phyloP scores from a whole-genome alignment of 768 basidiomycete genomes.

The Boletus patriciae region DNA sequence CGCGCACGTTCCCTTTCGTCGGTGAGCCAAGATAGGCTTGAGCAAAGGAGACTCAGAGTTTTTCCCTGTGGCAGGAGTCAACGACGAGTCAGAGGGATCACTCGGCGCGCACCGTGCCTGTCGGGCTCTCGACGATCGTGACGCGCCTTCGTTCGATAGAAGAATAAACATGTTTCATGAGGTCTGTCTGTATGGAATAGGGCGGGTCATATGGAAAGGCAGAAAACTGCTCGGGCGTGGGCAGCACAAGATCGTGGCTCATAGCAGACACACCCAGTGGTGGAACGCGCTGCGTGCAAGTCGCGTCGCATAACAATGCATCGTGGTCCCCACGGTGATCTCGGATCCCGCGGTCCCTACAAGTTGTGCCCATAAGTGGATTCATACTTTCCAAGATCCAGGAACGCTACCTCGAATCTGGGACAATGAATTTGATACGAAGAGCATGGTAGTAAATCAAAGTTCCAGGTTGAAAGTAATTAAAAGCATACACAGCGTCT shows the following conservation, averaged over 20 bases:
- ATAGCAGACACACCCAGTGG: neutral
- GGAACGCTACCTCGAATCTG: conserved; percentile 7
- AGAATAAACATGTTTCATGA: conserved; percentile 86
- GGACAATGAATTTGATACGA: conserved; percentile 4
- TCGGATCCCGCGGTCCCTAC: neutral
- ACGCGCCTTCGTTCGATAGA: conserved; percentile 75
- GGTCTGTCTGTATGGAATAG: conserved; percentile 79
- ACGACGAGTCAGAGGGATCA: neutral
- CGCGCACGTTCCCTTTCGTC: conserved; percentile 69
- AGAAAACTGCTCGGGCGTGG: conserved; percentile 67
- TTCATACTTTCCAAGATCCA: conserved; percentile 4
- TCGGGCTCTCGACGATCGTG: conserved; percentile 85
- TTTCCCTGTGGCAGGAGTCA: conserved; percentile 62
- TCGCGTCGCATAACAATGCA: too few species aligned
- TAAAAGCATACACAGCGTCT: conserved; percentile 28
- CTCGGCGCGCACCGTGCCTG: conserved; percentile 66
- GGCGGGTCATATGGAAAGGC: conserved; percentile 84
- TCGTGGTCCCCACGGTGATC: conserved; percentile 12
- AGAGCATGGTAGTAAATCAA: conserved; percentile 11
- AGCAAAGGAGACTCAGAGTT: conserved; percentile 76
- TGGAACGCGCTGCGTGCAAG: conserved; percentile 9
- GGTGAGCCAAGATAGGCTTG: conserved; percentile 70
- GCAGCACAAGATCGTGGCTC: conserved; percentile 37
- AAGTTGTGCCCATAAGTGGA: neutral
- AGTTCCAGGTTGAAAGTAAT: conserved; percentile 21